Percentiles rank a stretch among this genome's conserved stretches.
Evolutionary conservation across 2,329 filamentous ascomycete species (phyloP).

Genomic region (Monilinia polystroma): DNA sequence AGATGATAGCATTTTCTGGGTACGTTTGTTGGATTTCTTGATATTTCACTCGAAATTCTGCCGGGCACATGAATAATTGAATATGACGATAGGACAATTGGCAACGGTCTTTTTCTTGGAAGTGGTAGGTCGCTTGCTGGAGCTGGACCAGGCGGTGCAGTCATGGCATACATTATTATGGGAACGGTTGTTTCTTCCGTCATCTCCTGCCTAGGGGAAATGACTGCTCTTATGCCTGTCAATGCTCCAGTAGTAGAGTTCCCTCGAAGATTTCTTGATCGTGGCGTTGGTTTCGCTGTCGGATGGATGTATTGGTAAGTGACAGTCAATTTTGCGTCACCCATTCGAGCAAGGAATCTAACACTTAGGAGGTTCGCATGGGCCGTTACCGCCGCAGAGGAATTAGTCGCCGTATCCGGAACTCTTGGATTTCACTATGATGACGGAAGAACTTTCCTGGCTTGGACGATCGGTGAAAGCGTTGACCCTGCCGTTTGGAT

Average conservation of each 20-base stretch:
- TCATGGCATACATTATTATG: slow-evolving; percentile 45
- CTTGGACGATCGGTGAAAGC: slow-evolving; percentile 41
- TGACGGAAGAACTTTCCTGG: slow-evolving; percentile 41
- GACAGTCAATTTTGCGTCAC: not conserved
- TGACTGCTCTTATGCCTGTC: slow-evolving; percentile 45
- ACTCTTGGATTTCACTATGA: slow-evolving; percentile 43
- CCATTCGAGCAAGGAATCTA: not conserved
- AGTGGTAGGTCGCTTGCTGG: slow-evolving; percentile 44
- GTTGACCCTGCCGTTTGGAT: slow-evolving; percentile 45
- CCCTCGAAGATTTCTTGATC: slow-evolving; percentile 42
- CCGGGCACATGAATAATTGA: slow-evolving; percentile 18
- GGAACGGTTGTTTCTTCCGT: slow-evolving; percentile 47
- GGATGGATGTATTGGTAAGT: slow-evolving; percentile 44
- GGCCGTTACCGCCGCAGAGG: slow-evolving; percentile 42
- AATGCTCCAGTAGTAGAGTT: slow-evolving; percentile 45
- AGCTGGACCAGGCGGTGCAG: slow-evolving; percentile 45
- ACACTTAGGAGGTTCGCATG: slow-evolving; percentile 42
- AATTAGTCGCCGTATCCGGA: slow-evolving; percentile 42
- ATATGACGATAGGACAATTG: slow-evolving; percentile 41
- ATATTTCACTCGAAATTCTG: not conserved
- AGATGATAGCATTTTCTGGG: slow-evolving; percentile 49
- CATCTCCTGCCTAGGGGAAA: slow-evolving; percentile 46
- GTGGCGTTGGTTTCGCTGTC: slow-evolving; percentile 43
- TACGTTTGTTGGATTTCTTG: slow-evolving; percentile 30
- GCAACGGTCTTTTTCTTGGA: slow-evolving; percentile 46